These are phyloP conservation scores for Nakazawaea siamensis DNA, from an alignment of 805 yeast genomes.

Conservation along the genomic window DNA sequence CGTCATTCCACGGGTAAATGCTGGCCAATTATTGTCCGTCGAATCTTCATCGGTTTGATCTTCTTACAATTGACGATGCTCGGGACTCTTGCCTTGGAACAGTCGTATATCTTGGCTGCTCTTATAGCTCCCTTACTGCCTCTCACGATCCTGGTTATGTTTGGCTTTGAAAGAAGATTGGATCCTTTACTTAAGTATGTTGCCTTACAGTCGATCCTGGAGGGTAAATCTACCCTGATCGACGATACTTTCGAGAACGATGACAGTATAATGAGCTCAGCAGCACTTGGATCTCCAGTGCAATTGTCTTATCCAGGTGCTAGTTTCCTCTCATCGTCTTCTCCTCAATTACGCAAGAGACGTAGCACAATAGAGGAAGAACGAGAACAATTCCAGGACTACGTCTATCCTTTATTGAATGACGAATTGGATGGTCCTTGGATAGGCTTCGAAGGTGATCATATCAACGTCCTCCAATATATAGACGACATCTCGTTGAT, in stretches of 20 bases:
- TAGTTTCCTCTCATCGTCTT: conserved; percentile 9
- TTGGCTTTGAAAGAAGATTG: conserved; percentile 47
- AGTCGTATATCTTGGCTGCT: conserved; percentile 41
- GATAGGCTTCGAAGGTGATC: conserved; percentile 48
- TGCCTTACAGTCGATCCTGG: conserved; percentile 50
- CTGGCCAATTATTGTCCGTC: conserved; percentile 58
- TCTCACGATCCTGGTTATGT: conserved; percentile 33
- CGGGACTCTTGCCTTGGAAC: conserved; percentile 55
- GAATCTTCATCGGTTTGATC: conserved; percentile 46
- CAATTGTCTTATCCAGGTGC: not conserved
- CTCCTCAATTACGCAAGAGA: conserved; percentile 20
- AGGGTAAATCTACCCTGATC: conserved; percentile 10
- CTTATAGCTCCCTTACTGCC: conserved; percentile 41
- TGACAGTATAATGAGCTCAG: not conserved
- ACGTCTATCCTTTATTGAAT: conserved; percentile 38
- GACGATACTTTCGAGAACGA: not conserved
- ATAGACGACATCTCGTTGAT: not conserved
- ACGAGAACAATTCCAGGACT: conserved; percentile 40
- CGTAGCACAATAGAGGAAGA: conserved; percentile 51
- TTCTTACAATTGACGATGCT: conserved; percentile 56
- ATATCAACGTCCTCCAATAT: conserved; percentile 31
- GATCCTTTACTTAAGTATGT: conserved; percentile 46
- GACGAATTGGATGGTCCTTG: conserved; percentile 48
- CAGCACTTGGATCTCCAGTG: not conserved
- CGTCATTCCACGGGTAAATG: conserved; percentile 96